A percentile compares a stretch with the other conserved stretches of the same genome.
phyloP scores from a whole-genome alignment of 306 rosid species.

The Rosa chinensis region DNA sequence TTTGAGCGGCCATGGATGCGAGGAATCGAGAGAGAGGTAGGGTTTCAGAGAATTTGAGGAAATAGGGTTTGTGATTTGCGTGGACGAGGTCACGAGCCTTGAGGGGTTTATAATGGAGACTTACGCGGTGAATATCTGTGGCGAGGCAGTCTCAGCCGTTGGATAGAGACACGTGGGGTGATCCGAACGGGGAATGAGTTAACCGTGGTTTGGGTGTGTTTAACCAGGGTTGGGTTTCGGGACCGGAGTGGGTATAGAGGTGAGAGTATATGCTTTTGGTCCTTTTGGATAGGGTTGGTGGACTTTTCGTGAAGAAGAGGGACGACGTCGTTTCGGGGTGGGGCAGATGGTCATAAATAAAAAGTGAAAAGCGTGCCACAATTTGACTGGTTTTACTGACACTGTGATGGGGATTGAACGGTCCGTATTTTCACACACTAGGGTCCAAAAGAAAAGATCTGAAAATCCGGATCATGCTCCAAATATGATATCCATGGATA shows the following conservation, averaged over 20 bases:
- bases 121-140: background rate
- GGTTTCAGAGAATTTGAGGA: background rate
- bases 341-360: background rate
- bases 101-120: conserved; percentile 32
- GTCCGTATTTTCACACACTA: background rate
- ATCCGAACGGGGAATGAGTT: background rate
- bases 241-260: conserved; percentile 17
- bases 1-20: conserved; percentile 33
- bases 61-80: conserved; percentile 11
- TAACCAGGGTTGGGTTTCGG: conserved; percentile 49
- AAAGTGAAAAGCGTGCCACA: background rate
- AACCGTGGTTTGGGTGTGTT: conserved; percentile 40
- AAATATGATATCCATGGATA: background rate
- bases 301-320: background rate
- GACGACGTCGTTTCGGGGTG: conserved; percentile 41
- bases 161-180: conserved; percentile 48
- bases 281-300: conserved; percentile 16
- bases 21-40: background rate
- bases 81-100: background rate
- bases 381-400: conserved; percentile 11
- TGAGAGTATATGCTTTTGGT: conserved; percentile 30
- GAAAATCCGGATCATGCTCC: conserved; percentile 11
- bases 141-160: conserved; percentile 31
- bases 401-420: background rate
- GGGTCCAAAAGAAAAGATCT: conserved; percentile 12